phyloP scores from a whole-genome alignment of 164 flowering plant species.

The Vitis rupestris region DNA sequence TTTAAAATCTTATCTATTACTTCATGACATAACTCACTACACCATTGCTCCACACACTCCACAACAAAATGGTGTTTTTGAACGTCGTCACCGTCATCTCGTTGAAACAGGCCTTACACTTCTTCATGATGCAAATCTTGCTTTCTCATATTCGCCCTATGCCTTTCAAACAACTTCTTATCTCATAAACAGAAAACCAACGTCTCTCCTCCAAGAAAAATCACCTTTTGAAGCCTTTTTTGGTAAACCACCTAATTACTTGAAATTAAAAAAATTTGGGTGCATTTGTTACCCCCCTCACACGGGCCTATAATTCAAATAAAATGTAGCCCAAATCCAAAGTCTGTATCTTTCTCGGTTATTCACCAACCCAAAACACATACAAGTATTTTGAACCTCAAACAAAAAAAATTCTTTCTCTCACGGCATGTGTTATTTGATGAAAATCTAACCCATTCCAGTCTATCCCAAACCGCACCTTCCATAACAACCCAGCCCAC shows the following conservation, averaged over 20 bases:
- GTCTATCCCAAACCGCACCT: background rate
- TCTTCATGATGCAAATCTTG: conserved; percentile 5
- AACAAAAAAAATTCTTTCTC: background rate
- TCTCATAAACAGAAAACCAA: background rate
- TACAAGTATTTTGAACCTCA: conserved; percentile 7
- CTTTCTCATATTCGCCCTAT: background rate
- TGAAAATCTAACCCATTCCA: background rate
- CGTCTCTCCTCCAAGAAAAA: too few species aligned
- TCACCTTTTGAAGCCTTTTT: background rate
- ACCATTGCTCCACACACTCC: background rate
- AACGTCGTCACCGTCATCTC: conserved; percentile 7
- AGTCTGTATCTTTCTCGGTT: background rate
- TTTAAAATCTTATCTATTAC: conserved; percentile 5
- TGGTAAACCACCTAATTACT: conserved; percentile 2
- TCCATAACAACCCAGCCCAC: background rate
- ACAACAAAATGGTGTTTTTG: background rate
- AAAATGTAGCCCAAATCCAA: background rate
- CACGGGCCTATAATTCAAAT: background rate
- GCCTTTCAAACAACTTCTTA: conserved; percentile 7
- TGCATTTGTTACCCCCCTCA: background rate
- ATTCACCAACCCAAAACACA: conserved; percentile 3
- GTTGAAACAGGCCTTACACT: conserved; percentile 6
- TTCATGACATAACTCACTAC: conserved; percentile 13
- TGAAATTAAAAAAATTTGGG: conserved; percentile 5
- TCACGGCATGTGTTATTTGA: background rate